Conservation (phyloP, 2,329 filamentous ascomycete species). For the Monosporascus sp. region DNA sequence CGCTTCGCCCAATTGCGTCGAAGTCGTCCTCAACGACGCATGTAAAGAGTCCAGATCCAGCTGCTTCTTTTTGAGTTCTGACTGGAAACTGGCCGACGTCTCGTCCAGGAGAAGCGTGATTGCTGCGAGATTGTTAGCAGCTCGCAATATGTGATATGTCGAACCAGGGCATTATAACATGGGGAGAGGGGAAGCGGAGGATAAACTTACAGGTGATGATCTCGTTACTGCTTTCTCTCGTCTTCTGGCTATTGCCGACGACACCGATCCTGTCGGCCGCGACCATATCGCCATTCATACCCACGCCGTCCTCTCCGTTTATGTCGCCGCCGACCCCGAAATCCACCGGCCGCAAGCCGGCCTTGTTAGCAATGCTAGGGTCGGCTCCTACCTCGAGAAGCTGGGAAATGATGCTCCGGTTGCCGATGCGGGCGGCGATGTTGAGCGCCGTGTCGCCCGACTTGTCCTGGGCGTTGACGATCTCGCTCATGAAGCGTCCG, state of each 20-base stretch:
- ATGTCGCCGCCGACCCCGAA: constrained; percentile 80
- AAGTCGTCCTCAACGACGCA: constrained; percentile 72
- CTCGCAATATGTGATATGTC: too few species aligned
- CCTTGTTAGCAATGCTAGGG: constrained; percentile 84
- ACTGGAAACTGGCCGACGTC: constrained; percentile 72
- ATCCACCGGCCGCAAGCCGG: constrained; percentile 82
- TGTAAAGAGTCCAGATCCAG: constrained; percentile 78
- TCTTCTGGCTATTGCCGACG: constrained; percentile 47
- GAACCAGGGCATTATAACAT: too few species aligned
- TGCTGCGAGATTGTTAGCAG: constrained; percentile 44
- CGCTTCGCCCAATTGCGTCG: constrained; percentile 71
- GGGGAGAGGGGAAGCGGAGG: too few species aligned
- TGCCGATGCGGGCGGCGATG: constrained; percentile 87
- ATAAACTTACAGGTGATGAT: constrained; percentile 67
- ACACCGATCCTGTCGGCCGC: constrained; percentile 38
- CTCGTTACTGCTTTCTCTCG: constrained; percentile 69
- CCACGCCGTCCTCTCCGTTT: constrained; percentile 29
- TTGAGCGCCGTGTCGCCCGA: constrained; percentile 93
- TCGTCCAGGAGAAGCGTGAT: constrained; percentile 79
- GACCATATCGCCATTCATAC: constrained; percentile 16
- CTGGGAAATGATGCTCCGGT: constrained; percentile 93
- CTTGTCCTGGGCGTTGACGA: constrained; percentile 92
- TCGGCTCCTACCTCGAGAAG: constrained; percentile 92
- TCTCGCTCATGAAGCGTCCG: constrained; percentile 91
- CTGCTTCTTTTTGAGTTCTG: constrained; percentile 79